Evolutionary conservation across 495 filamentous ascomycete genomes (phyloP).

Genomic region (Tuber aestivum): DNA sequence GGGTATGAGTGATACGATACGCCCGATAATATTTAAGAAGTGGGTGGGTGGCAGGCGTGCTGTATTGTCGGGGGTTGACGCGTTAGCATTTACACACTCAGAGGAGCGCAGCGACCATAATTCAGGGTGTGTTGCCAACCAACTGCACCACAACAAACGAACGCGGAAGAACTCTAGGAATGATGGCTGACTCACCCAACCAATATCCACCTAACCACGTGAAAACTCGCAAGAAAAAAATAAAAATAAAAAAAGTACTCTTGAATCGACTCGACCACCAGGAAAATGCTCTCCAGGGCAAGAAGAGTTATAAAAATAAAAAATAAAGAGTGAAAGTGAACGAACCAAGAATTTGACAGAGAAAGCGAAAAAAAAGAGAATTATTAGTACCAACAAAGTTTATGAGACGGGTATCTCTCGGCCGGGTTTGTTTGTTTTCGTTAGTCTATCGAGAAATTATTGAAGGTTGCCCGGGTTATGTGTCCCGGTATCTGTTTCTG

Average conservation of each 20-base stretch:
- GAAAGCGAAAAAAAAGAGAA: constrained; percentile 9
- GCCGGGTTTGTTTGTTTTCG: not conserved
- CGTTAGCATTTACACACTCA: constrained; percentile 36
- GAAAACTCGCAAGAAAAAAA: constrained; percentile 15
- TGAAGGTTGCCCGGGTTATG: not conserved
- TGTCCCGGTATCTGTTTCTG: not conserved
- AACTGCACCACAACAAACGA: constrained; percentile 32
- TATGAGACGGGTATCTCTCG: not conserved
- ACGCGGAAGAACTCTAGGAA: constrained; percentile 14
- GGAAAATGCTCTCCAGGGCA: not conserved
- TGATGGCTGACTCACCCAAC: constrained; percentile 29
- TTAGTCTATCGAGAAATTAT: not conserved
- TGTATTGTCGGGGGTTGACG: constrained; percentile 30
- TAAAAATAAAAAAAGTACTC: constrained; percentile 17
- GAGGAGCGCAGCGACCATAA: constrained; percentile 7
- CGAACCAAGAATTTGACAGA: constrained; percentile 10
- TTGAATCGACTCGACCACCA: constrained; percentile 5
- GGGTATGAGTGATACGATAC: not conserved
- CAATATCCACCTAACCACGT: constrained; percentile 25
- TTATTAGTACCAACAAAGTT: constrained; percentile 13
- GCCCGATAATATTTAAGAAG: constrained; percentile 1
- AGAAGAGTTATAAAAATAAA: not conserved
- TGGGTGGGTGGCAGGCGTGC: constrained; percentile 7
- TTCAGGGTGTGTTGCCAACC: constrained; percentile 15
- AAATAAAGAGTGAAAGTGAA: not conserved